Evolutionary conservation across 768 basidiomycete species (phyloP), one percentile per base, ranked within the genome.

Genomic region (Nevesoporus exiguus): DNA sequence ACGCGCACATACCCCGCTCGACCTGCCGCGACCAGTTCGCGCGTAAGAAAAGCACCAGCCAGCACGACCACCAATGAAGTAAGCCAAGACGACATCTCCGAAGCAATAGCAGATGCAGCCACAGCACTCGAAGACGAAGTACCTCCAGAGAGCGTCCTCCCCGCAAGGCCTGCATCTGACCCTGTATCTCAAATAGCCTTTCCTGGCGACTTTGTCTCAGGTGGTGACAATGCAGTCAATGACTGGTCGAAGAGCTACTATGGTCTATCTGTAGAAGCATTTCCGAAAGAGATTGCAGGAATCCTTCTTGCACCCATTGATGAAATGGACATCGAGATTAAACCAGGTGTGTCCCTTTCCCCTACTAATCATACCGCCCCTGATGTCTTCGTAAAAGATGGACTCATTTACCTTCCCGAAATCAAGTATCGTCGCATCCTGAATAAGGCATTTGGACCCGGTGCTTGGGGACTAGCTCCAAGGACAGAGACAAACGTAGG

Each of bases 401-500:
- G 96, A 5, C 77, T 98, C 39, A 73, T 97, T 11, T 98, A 98
- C 72, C 83, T 98, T 7, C 96, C 96, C 19, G 96, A 98, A 72
- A 98, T 98, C 64, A 96, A 97, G 67, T 98, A 98, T 65, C 82
- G 96, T 17, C 82, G 96, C 22, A 84, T 92, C 31, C 73, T 98
- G 44, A 98, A 98, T 75, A 85, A 80, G 61, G 93, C 96, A 0
- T 98, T 98, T 63, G 94, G 96, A 11, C 96, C 96, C 19, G 96
- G 96, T 7, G 94, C 87, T 6, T 98, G 96, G 96, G 96, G 96
- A 11, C 81, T 98, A 42, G 96, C 95, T 13, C 96, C 96, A 2
- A 80, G 96, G 14, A 86, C 89, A 42, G 92, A 96, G 71, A 94
- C 92, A 7, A 90, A 93, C 61, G 90, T 98, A 9, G 83, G 88